Conservation (phyloP, 306 rosid species). For the Prunus padus region DNA sequence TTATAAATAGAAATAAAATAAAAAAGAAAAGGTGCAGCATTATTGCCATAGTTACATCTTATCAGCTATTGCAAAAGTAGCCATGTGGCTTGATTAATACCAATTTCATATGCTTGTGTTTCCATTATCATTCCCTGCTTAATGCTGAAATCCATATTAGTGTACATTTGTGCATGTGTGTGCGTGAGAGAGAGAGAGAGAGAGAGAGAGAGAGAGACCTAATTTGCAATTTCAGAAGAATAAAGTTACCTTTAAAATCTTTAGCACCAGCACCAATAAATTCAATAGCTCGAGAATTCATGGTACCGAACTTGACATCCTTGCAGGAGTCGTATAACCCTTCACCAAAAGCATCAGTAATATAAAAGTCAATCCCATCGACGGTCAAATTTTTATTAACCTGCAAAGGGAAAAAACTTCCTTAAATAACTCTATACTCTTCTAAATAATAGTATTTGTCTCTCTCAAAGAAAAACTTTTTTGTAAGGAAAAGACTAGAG, state of each 20-base stretch:
- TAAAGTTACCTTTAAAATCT: slow-evolving; percentile 67
- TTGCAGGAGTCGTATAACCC: slow-evolving; percentile 93
- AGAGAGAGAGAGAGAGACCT: slow-evolving; percentile 16
- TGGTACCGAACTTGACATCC: slow-evolving; percentile 91
- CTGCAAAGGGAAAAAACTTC: slow-evolving; percentile 46
- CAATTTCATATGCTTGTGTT: neutral
- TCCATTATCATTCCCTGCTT: neutral
- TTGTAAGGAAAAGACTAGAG: neutral
- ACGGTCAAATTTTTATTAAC: slow-evolving; percentile 70
- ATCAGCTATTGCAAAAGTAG: neutral
- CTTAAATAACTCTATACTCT: slow-evolving; percentile 14
- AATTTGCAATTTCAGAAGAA: slow-evolving; percentile 30
- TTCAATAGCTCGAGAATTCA: slow-evolving; percentile 78
- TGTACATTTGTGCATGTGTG: neutral
- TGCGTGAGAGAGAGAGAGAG: neutral
- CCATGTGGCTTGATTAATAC: neutral
- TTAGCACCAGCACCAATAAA: slow-evolving; percentile 87
- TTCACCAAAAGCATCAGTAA: slow-evolving; percentile 83
- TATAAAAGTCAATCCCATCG: slow-evolving; percentile 75
- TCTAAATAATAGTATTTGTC: neutral
- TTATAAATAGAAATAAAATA: too few species aligned
- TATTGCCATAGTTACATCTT: neutral
- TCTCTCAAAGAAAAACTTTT: slow-evolving; percentile 4
- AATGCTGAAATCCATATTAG: neutral
- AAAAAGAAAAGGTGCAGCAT: neutral